Evolutionary conservation across 306 rosid species (phyloP).

Genomic region (Sechiopsis laciniata): DNA sequence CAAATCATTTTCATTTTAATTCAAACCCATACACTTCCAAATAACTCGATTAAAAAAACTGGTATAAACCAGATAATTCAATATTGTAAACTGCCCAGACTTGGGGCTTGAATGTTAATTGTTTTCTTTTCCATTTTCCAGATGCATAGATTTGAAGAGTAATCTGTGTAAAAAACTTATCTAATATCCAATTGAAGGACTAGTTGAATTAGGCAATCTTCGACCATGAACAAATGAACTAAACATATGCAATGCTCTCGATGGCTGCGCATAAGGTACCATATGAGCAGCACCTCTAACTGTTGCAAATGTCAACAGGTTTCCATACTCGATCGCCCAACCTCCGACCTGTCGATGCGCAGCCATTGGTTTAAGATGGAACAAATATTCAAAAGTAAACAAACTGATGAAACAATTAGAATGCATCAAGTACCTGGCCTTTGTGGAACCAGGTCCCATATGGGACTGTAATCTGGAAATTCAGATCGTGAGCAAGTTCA

Average conservation of each 20-base stretch:
- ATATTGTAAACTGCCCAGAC: background rate
- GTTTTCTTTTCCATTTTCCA: slow-evolving; percentile 9
- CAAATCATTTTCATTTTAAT: background rate
- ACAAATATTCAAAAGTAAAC: background rate
- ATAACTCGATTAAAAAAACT: background rate
- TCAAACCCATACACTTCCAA: background rate
- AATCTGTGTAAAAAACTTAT: background rate
- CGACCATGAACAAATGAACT: slow-evolving; percentile 48
- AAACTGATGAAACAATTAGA: background rate
- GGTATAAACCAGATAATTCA: slow-evolving; percentile 2
- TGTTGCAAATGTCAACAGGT: slow-evolving; percentile 72
- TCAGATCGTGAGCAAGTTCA: slow-evolving; percentile 69
- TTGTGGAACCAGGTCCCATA: slow-evolving; percentile 88
- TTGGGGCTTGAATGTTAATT: background rate
- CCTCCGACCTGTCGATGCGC: slow-evolving; percentile 53
- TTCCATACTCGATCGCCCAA: slow-evolving; percentile 85
- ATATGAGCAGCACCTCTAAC: slow-evolving; percentile 92
- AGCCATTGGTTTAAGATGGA: background rate
- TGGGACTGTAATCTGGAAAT: slow-evolving; percentile 63
- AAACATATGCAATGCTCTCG: slow-evolving; percentile 74
- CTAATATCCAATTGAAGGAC: slow-evolving; percentile 38
- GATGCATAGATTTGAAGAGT: slow-evolving; percentile 1
- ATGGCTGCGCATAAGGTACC: slow-evolving; percentile 90
- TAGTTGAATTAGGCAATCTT: slow-evolving; percentile 63
- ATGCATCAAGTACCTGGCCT: slow-evolving; percentile 38